Evolutionary conservation across 257 asterid species (phyloP), one percentile per base, ranked within the genome.

Genomic region (Solanum etuberosum): DNA sequence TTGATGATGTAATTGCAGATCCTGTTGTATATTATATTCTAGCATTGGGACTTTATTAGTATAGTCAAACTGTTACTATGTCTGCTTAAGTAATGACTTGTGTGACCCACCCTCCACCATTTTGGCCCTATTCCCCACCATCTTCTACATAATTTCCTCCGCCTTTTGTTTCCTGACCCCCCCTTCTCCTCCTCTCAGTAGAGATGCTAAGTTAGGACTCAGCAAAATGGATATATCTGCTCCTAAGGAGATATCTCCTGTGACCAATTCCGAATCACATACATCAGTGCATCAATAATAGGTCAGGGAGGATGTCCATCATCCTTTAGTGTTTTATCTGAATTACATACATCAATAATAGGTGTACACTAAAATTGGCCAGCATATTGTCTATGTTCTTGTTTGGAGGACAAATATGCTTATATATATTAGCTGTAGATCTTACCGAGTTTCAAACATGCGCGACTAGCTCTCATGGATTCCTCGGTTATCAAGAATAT

Each of bases 1-100:
- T 93, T 87, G 98, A 97, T 89, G 99, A 97, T 93, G 99, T 97
- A 95, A 92, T 51, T 40, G 37, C 67, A 81, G 43, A 29, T 48
- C 68, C 85, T 29, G 59, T 48, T 81, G 10, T 48, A 81, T 46
- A 48, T 48, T 81, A 9, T 81, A 43, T 46, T 81, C 85, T 81
- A 48, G 68, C 34, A 48, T 48, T 27, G 31, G 43, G 42, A 29
- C 42, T 81, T 48, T 48, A 27, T 31, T 31, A 18, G 84, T 42
- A 77, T 77, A 77, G 54, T 42, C 37, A 46, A 76, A 77, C 61
- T 77, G 37, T 42, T 77, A 25, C 83, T 27, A 4, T 46, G 67
- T 27, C 15, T 43, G 27, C 67, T 43, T 31, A 25, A 42, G 83
- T 77, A 77, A 80, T 18, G 65, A 46, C 67, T 29, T 80, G 42